Evolutionary conservation across 2,329 filamentous ascomycete species (phyloP), one percentile per base, ranked within the genome.

Genomic region (Colletotrichum ledebouriae): DNA sequence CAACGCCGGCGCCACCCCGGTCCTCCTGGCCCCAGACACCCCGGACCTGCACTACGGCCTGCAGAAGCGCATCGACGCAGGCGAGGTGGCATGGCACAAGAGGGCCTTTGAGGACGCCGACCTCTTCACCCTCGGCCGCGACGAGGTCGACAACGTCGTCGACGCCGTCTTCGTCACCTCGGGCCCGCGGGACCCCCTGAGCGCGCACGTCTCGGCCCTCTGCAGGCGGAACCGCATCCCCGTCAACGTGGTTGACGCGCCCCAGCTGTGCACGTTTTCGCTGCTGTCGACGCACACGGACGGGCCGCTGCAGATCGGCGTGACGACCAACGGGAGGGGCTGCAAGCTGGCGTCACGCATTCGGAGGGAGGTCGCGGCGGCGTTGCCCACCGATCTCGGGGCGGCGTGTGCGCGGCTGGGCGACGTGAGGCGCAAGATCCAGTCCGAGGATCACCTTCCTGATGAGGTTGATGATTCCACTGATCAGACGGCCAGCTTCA

Each of bases 261-360:
- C 95, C 0, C 86, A 89, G 39, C 90, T 98, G 15, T 98, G 94
- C 82, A 93, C 93, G 29, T 97, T 99, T 78, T 92, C 92, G 5
- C 86, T 99, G 59, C 89, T 98, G 52, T 96, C 94, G 25, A 97
- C 93, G 7, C 90, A 98, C 78, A 90, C 88, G 62, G 94, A 98
- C 75, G 96, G 96, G 0, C 95, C 96, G 10, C 85, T 99, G 46
- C 96, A 98, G 77, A 91, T 99, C 69, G 96, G 96, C 70, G 92
- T 99, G 66, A 98, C 96, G 3, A 98, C 96, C 1, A 98, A 97
- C 67, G 95, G 96, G 20, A 91, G 92, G 73, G 96, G 96, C 2
- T 98, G 96, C 83, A 98, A 97, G 80, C 87, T 99, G 34, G 93
- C 96, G 6, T 93, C 94, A 10, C 87, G 96, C 29, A 93, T 99